Base-by-base conservation (phyloP, 441 rosid species). In the Populus hybrid region DNA sequence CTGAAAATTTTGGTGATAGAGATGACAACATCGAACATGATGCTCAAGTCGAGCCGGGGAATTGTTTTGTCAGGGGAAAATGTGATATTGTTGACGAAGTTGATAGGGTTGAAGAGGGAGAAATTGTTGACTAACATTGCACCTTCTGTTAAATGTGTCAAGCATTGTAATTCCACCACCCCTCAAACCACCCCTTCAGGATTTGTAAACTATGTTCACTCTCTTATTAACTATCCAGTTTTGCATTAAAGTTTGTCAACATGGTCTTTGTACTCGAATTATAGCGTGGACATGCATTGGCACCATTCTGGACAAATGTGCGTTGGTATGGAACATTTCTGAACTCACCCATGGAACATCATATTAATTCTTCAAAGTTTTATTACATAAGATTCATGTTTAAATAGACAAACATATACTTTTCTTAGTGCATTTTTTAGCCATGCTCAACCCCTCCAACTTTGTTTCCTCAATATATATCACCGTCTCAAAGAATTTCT, bases 71-170 rank as follows among this genome's bases (percentile, higher is more conserved):
- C 0, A 2, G 24, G 71, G 83, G 72, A 70, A 76, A 75, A n/a
- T 69, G 5, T 35, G 36, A 12, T 23, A 35, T 36, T 24, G 64
- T 16, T 8, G 77, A 70, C 28, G 81, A 81, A 72, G 53, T 69
- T 36, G 71, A 38, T 0, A 72, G 30, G 35, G 40, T 75, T 23
- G 57, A 46, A 46, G 93, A 88, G 79, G 94, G 91, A 77, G 94
- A 90, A 80, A 86, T 90, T 81, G 76, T 85, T 8, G 88, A 90
- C 80, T 88, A 79, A 79, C 30, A 40, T 59, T 77, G 76, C 67
- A 46, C 57, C 0, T 50, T 50, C 57, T 5, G 19, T 1, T 50
- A 50, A 50, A 14, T 50, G 57, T 50, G 19, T 50, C 57, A 16
- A 50, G 57, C 57, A 50, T 14, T 50, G 57, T 50, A 50, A 46